Evolutionary conservation across 495 filamentous ascomycete species (phyloP).

Genomic region (Pyrenula massariospora): DNA sequence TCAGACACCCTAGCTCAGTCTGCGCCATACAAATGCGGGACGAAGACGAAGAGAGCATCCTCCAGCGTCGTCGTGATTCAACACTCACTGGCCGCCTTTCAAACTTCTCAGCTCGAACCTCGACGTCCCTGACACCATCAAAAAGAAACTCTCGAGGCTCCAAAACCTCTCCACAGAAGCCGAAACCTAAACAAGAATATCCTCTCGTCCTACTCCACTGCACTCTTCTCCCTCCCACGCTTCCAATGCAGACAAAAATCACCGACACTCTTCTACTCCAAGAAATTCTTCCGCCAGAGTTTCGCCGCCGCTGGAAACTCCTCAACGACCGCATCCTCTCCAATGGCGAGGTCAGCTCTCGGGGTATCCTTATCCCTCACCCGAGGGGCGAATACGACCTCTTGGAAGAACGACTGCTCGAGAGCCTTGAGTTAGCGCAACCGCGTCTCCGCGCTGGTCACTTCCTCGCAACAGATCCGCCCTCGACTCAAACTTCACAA

Average conservation of each 20-base stretch:
- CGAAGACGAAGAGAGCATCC: conserved; percentile 29
- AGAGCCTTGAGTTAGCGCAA: conserved; percentile 67
- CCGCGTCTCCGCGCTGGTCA: conserved; percentile 74
- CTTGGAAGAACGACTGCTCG: conserved; percentile 83
- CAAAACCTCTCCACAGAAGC: conserved; percentile 28
- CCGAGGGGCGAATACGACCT: conserved; percentile 84
- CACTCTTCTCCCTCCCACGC: conserved; percentile 62
- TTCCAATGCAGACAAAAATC: conserved; percentile 33
- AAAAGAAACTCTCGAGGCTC: conserved; percentile 31
- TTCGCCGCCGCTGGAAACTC: conserved; percentile 62
- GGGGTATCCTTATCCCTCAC: conserved; percentile 79
- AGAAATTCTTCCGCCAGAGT: conserved; percentile 40
- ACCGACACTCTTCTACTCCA: conserved; percentile 38
- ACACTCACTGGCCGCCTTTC: conserved; percentile 12
- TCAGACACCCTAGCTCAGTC: conserved; percentile 64
- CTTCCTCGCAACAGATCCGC: conserved; percentile 32
- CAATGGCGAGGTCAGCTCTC: conserved; percentile 56
- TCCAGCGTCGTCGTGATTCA: conserved; percentile 18
- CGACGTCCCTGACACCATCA: conserved; percentile 18
- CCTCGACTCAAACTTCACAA: conserved; percentile 15
- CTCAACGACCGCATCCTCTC: conserved; percentile 65
- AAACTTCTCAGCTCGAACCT: conserved; percentile 21
- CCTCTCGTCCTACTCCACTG: conserved; percentile 85
- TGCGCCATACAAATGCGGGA: conserved; percentile 68
- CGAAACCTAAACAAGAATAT: conserved; percentile 47